Base-by-base conservation (phyloP, 148 eudicot genomes). In the Chenopodium formosanum region DNA sequence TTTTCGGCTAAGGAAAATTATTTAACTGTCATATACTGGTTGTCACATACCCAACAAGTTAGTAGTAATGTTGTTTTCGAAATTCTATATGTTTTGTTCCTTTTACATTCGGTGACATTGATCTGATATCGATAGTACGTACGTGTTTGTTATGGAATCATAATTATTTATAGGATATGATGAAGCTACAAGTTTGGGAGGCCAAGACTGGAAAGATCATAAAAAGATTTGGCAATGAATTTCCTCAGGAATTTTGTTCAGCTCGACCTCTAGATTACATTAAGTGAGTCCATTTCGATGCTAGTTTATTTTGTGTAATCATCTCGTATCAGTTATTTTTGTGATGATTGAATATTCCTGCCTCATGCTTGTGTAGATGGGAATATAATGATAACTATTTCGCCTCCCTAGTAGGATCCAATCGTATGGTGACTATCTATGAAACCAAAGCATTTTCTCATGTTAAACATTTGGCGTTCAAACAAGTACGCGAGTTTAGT, bases 381-480 rank as follows among this genome's bases (percentile, higher is more conserved):
- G 44, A 68, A 7, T 9, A 29, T 14, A 20, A 25, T 31, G 72
- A 68, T 68, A 68, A 68, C 31, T 68, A 68, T 68, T 27, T 68
- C 31, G 72, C 72, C 31, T 6, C 40, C 16, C 72, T 29, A 68
- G 72, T 40, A 40, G 44, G 31, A 29, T 23, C 72, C 4, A 68
- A 31, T 13, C 17, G 72, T 68, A 40, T 68, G 9, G 37, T 68
- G 44, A 6, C 23, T 9, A 32, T 68, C 9, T 68, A 68, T 68
- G 72, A 68, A 29, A 68, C 72, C 72, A 68, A 68, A 31, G 31
- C 40, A 31, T 68, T 68, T 13, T 68, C 72, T 68, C 40, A 8
- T 10, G 17, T 68, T 25, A 68, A 68, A 29, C 44, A 37, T 29
- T 9, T 68, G 17, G 13, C 14, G 13, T 68, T 68, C 44, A 68